A percentile compares a stretch with the other conserved stretches of the same genome.
Evolutionary conservation across 345 rosid species (phyloP).

Genomic region (Luvunga scandens): DNA sequence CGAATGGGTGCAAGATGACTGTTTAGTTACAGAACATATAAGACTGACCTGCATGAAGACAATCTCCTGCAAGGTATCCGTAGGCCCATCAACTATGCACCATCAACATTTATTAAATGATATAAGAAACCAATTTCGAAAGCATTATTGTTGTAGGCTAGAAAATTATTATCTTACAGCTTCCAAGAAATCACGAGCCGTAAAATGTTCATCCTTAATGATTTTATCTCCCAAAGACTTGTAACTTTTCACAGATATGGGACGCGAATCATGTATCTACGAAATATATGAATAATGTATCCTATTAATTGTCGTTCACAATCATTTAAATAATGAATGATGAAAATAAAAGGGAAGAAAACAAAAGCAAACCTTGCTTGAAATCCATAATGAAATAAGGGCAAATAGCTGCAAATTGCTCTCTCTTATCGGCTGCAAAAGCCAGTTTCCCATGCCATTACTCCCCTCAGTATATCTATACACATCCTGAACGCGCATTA

Average conservation of each 20-base stretch:
- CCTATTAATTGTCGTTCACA: neutral
- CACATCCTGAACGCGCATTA: neutral
- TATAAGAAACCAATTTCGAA: neutral
- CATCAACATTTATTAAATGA: no score
- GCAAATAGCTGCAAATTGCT: slow-evolving; percentile 75
- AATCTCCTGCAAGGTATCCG: slow-evolving; percentile 48
- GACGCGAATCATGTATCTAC: slow-evolving; percentile 55
- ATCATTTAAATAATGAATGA: neutral
- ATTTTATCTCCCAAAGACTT: slow-evolving; percentile 50
- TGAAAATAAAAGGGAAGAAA: neutral
- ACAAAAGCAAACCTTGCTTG: slow-evolving; percentile 53
- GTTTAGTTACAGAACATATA: neutral
- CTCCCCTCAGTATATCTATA: slow-evolving; percentile 31
- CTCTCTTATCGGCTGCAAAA: slow-evolving; percentile 55
- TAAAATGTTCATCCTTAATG: slow-evolving; percentile 70
- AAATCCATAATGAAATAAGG: slow-evolving; percentile 67
- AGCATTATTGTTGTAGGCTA: neutral
- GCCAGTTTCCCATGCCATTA: slow-evolving; percentile 47
- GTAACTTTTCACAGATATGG: slow-evolving; percentile 45
- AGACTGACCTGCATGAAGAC: slow-evolving; percentile 61
- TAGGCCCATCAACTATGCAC: slow-evolving; percentile 9
- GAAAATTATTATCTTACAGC: slow-evolving; percentile 47
- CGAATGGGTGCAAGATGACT: slow-evolving; percentile 5
- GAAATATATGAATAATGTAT: neutral
- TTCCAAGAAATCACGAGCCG: slow-evolving; percentile 59